Base-by-base conservation (phyloP, 108 stramenopile genomes). In the Asterionellopsis glacialis region DNA sequence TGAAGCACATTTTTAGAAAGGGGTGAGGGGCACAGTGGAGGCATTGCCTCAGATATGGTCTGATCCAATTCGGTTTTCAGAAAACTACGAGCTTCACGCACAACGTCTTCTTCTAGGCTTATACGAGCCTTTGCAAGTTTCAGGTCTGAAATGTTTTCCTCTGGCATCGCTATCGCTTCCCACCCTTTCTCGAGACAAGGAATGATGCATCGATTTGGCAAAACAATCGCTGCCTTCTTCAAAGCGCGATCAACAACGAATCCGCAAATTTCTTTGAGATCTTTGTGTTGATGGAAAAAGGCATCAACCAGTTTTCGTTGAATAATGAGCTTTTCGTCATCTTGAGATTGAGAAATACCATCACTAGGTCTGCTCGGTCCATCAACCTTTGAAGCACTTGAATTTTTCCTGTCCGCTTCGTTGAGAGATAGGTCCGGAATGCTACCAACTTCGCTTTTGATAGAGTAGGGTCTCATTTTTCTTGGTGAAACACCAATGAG, bases 231-330 rank as follows among this genome's bases (percentile, higher is more conserved):
- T 14, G 57, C 25, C 16, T 76, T 76, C 45, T 87, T 85, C 23
- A 79, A 16, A 16, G 60, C 70, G 45, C 66, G 72, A 47, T 74
- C 58, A 15, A 84, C 67, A 14, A 71, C 62, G 40, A 87, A 76
- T 41, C 87, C 83, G 59, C 83, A 87, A 18, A 89, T 68, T 38
- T 76, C 64, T 44, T 79, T 79, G 41, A 92, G 52, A 18, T 72
- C 75, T 33, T 63, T 69, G 69, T 88, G 87, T 45, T 85, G 87
- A 64, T 92, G 91, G 66, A 92, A 92, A 68, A 92, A 92, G 22
- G 75, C 73, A 45, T 89, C 87, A 22, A 61, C 49, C 26, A 92
- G 70, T 64, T 76, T 88, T 1, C 59, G 74, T 51, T 68, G 55
- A 24, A 83, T 81, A 13, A 42, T 54, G 16, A 12, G 12, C 40